Conservation (phyloP, 495 filamentous ascomycete genomes). For the Penicillium crystallinum region DNA sequence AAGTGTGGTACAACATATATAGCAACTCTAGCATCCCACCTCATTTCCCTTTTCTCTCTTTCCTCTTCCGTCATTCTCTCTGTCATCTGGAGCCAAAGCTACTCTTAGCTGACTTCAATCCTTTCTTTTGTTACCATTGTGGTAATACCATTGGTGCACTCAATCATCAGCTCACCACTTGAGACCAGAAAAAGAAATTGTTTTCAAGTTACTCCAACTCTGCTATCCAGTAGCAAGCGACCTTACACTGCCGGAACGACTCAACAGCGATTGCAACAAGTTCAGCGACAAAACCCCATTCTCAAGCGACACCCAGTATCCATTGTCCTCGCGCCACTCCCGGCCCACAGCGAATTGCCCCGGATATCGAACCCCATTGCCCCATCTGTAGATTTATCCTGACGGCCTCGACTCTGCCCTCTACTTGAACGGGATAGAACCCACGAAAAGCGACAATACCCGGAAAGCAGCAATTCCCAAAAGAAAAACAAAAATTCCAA, state of each 20-base stretch:
- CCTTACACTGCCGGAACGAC: neutral
- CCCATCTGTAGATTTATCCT: slow-evolving; percentile 12
- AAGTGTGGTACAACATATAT: slow-evolving; percentile 18
- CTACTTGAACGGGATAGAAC: neutral
- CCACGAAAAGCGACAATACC: neutral
- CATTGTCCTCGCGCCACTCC: slow-evolving; percentile 13
- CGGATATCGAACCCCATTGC: neutral
- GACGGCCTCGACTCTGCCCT: neutral
- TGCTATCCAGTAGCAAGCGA: slow-evolving; percentile 16
- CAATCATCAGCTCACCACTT: neutral
- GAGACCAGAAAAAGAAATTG: slow-evolving; percentile 13
- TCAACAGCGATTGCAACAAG: neutral
- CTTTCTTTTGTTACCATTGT: neutral
- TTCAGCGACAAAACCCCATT: slow-evolving; percentile 2
- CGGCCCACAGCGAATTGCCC: neutral
- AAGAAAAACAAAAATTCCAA: slow-evolving; percentile 13
- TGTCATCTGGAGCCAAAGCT: slow-evolving; percentile 10
- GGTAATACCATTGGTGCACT: neutral
- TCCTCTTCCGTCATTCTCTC: slow-evolving; percentile 1
- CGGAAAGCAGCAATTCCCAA: slow-evolving; percentile 2
- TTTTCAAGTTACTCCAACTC: slow-evolving; percentile 4
- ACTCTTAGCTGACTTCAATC: slow-evolving; percentile 8
- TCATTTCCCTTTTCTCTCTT: neutral
- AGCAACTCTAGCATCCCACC: slow-evolving; percentile 10
- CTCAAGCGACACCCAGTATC: neutral